Evolutionary conservation across 352 stramenopile genomes (phyloP).

Genomic region (Phytopythium delawarense): DNA sequence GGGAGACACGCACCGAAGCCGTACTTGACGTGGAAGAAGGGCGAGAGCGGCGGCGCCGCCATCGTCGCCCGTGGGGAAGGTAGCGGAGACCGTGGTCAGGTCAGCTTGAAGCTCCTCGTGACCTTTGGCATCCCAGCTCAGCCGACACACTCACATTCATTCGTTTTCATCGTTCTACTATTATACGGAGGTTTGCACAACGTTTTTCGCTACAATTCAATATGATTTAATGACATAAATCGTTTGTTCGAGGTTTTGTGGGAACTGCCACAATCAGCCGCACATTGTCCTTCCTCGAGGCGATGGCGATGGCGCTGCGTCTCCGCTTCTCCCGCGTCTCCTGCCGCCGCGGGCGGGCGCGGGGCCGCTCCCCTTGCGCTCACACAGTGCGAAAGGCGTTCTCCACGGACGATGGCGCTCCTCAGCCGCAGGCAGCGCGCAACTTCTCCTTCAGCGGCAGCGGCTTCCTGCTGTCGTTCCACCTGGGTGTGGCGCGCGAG

Average conservation of each 20-base stretch:
- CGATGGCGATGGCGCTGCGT: neutral
- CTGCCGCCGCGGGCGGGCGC: too few species aligned
- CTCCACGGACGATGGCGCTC: neutral
- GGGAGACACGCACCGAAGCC: constrained; percentile 49
- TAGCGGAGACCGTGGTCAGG: too few species aligned
- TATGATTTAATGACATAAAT: too few species aligned
- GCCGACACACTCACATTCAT: too few species aligned
- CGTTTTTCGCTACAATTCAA: too few species aligned
- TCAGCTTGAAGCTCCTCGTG: neutral
- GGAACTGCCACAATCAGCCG: too few species aligned
- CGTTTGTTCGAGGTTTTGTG: too few species aligned
- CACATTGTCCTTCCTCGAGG: too few species aligned
- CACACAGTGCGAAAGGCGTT: neutral
- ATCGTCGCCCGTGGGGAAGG: neutral
- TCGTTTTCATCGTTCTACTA: too few species aligned
- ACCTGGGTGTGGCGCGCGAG: constrained; percentile 62
- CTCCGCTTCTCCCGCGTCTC: too few species aligned
- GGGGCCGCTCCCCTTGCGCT: too few species aligned
- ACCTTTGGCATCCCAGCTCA: neutral
- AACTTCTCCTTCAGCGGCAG: constrained; percentile 78
- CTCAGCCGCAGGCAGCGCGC: neutral
- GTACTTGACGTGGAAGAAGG: constrained; percentile 81
- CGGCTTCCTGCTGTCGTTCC: constrained; percentile 78
- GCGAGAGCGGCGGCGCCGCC: constrained; percentile 4
- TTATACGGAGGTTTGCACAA: too few species aligned